Evolutionary conservation across 495 filamentous ascomycete genomes (phyloP).

Genomic region (Xylaria curta): DNA sequence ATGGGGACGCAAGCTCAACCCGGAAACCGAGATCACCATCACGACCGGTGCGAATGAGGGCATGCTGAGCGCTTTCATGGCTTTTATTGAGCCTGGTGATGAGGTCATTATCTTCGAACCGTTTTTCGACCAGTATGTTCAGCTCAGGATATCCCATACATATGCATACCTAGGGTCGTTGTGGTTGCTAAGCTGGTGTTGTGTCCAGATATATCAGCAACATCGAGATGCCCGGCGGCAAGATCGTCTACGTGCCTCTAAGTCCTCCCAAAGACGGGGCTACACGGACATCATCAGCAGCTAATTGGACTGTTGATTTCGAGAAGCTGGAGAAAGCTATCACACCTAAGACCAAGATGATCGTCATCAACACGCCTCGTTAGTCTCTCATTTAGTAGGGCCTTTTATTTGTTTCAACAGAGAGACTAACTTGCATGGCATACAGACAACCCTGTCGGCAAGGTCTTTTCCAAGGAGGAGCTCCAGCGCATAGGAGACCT

Average conservation of each 20-base stretch:
- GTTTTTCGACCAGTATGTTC: slow-evolving; percentile 93
- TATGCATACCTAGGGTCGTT: background rate
- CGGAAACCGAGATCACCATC: slow-evolving; percentile 90
- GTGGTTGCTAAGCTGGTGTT: slow-evolving; percentile 13
- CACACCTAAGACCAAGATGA: slow-evolving; percentile 88
- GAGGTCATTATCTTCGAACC: slow-evolving; percentile 99
- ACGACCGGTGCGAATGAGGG: slow-evolving; percentile 98
- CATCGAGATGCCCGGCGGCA: slow-evolving; percentile 96
- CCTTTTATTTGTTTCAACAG: background rate
- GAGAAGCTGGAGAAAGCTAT: slow-evolving; percentile 83
- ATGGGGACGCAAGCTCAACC: slow-evolving; percentile 80
- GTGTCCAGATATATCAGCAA: slow-evolving; percentile 81
- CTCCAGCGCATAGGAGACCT: slow-evolving; percentile 85
- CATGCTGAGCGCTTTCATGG: slow-evolving; percentile 98
- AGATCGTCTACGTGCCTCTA: slow-evolving; percentile 89
- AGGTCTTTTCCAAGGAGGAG: slow-evolving; percentile 85
- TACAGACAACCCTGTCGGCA: slow-evolving; percentile 91
- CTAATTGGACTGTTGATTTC: slow-evolving; percentile 88
- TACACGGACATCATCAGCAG: slow-evolving; percentile 77
- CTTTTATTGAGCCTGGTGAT: slow-evolving; percentile 89
- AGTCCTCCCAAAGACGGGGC: slow-evolving; percentile 88
- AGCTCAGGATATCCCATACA: background rate
- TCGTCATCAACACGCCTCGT: slow-evolving; percentile 79
- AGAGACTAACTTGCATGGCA: slow-evolving; percentile 28
- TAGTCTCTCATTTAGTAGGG: slow-evolving; percentile 10